phyloP scores from a whole-genome alignment of 2,329 filamentous ascomycete genomes.

The Hymenoscyphus salicellus region DNA sequence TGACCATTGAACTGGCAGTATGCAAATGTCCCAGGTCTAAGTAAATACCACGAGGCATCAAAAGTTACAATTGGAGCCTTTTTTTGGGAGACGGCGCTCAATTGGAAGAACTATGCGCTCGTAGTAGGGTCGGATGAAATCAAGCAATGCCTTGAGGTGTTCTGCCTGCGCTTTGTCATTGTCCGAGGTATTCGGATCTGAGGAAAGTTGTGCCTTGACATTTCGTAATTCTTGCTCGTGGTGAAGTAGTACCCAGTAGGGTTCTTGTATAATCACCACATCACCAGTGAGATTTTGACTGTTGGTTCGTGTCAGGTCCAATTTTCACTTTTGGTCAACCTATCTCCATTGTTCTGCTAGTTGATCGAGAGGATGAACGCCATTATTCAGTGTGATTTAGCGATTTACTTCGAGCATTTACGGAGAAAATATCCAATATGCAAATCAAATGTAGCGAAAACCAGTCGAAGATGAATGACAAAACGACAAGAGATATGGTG shows the following conservation, averaged over 20 bases:
- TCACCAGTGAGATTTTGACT: slow-evolving; percentile 1
- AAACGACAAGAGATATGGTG: neutral
- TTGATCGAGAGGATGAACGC: neutral
- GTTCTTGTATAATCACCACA: neutral
- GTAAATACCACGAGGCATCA: neutral
- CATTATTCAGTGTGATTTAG: no score
- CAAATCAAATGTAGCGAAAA: neutral
- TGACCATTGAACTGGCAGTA: neutral
- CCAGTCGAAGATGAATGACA: neutral
- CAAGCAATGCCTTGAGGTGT: neutral
- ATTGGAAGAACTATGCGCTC: neutral
- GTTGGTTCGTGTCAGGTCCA: neutral
- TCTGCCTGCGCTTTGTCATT: neutral
- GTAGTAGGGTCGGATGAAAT: neutral
- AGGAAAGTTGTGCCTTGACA: neutral
- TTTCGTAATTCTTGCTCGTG: neutral
- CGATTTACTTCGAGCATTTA: no score
- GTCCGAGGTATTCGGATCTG: neutral
- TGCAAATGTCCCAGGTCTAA: neutral
- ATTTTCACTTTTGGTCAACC: neutral
- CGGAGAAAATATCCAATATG: neutral
- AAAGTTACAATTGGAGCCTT: neutral
- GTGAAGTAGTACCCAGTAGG: neutral
- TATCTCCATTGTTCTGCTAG: neutral
- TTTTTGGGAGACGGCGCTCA: neutral